phyloP scores from a whole-genome alignment of 1,284 basidiomycete genomes.

The Sutorius eximius region DNA sequence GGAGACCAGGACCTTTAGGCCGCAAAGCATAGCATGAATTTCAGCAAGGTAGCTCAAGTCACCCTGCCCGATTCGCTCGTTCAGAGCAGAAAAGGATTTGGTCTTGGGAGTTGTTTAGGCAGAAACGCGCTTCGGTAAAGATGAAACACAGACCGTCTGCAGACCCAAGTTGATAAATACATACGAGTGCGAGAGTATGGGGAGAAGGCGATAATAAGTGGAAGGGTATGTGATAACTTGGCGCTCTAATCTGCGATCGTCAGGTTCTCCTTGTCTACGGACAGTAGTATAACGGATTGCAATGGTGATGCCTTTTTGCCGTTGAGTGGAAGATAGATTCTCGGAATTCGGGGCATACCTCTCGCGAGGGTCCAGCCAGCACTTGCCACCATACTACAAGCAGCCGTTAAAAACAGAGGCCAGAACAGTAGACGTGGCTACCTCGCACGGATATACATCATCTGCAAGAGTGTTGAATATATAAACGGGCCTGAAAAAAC shows the following conservation, averaged over 20 bases:
- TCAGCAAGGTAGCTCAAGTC: constrained; percentile 65
- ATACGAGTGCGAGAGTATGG: constrained; percentile 67
- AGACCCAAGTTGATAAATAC: constrained; percentile 70
- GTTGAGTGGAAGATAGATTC: not conserved
- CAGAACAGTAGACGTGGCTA: constrained; percentile 25
- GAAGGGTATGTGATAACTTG: constrained; percentile 73
- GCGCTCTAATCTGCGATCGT: constrained; percentile 54
- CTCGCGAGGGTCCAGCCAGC: constrained; percentile 62
- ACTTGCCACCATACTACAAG: constrained; percentile 55
- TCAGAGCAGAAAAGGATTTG: constrained; percentile 50
- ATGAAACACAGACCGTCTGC: constrained; percentile 48
- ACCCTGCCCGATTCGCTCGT: constrained; percentile 50
- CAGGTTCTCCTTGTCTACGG: constrained; percentile 64
- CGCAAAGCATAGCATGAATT: constrained; percentile 70
- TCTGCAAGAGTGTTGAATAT: constrained; percentile 39
- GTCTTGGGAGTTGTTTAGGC: constrained; percentile 36
- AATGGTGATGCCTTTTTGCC: constrained; percentile 59
- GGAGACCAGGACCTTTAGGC: constrained; percentile 66
- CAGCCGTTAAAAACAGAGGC: not conserved
- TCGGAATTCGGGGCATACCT: constrained; percentile 37
- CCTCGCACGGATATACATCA: constrained; percentile 69
- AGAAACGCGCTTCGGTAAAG: not conserved
- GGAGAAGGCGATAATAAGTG: constrained; percentile 68
- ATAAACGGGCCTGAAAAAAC: not conserved
- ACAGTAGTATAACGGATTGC: constrained; percentile 75